These are phyloP conservation scores for Debaryomyces prosopidis DNA, from an alignment of 805 yeast species.

Conservation along the genomic window DNA sequence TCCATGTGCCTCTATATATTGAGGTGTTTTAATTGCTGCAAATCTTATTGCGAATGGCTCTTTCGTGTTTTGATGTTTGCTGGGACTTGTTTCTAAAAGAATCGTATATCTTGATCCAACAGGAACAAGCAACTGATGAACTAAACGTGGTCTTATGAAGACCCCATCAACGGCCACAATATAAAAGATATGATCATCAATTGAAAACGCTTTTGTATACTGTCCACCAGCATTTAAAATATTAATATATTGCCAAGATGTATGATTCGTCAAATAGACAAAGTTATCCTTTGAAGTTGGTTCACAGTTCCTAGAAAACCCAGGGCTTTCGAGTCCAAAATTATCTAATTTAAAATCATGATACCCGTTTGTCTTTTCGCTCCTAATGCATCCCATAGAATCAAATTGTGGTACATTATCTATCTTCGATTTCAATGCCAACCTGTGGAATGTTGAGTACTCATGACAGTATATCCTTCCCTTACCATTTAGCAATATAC, in stretches of 20 bases:
- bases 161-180: constrained; percentile 34
- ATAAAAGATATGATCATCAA: constrained; percentile 31
- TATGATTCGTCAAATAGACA: constrained; percentile 19
- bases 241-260: constrained; percentile 25
- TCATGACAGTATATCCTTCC: constrained; percentile 26
- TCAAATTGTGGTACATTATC: constrained; percentile 4
- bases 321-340: constrained; percentile 22
- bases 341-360: constrained; percentile 15
- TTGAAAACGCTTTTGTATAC: constrained; percentile 30
- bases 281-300: constrained; percentile 18
- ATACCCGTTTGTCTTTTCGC: constrained; percentile 10
- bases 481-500: constrained; percentile 30
- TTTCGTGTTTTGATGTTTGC: constrained; percentile 13
- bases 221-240: constrained; percentile 35
- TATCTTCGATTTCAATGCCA: constrained; percentile 13
- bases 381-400: constrained; percentile 2
- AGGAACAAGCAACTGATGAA: constrained; percentile 27
- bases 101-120: constrained; percentile 32
- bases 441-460: constrained; percentile 9
- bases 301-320: constrained; percentile 20
- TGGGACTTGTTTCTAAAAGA: constrained; percentile 20
- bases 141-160: constrained; percentile 23
- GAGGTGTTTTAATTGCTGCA: constrained; percentile 28
- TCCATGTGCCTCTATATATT: constrained; percentile 26
- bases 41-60: constrained; percentile 25